phyloP scores from a whole-genome alignment of 2,329 filamentous ascomycete genomes.

The Diplodia seriata region DNA sequence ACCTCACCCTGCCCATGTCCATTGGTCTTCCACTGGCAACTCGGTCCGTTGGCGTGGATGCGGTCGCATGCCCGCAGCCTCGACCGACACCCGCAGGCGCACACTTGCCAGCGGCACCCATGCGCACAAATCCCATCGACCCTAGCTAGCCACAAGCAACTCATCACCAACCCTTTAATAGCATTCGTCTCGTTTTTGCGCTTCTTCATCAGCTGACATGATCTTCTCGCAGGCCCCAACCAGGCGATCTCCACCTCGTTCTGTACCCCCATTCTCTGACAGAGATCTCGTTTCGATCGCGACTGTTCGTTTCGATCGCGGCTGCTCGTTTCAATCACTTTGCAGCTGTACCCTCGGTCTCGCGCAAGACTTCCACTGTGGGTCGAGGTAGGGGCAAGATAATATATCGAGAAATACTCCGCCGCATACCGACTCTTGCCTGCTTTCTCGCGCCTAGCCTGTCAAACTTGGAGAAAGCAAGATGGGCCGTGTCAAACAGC shows the following conservation, averaged over 20 bases:
- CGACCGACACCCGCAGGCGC: neutral
- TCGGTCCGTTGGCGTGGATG: neutral
- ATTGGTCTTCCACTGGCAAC: neutral
- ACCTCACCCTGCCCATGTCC: neutral
- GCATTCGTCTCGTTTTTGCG: neutral
- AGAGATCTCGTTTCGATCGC: no score
- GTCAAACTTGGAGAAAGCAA: neutral
- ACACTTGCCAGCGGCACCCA: neutral
- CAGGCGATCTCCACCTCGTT: neutral
- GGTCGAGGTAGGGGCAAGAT: neutral
- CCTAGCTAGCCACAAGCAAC: neutral
- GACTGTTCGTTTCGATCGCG: no score
- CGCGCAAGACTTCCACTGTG: neutral
- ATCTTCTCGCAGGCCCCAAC: neutral
- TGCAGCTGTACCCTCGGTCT: neutral
- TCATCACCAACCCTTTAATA: no score
- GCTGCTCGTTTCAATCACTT: no score
- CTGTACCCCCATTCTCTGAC: neutral
- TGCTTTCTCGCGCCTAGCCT: neutral
- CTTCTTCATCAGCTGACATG: neutral
- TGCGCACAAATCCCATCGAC: neutral
- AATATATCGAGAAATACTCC: neutral
- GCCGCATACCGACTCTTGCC: neutral
- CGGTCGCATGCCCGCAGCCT: neutral
- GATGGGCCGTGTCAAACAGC: constrained; percentile 13